phyloP scores from a whole-genome alignment of 1,284 basidiomycete genomes.

The Ganoderma leucocontextum region DNA sequence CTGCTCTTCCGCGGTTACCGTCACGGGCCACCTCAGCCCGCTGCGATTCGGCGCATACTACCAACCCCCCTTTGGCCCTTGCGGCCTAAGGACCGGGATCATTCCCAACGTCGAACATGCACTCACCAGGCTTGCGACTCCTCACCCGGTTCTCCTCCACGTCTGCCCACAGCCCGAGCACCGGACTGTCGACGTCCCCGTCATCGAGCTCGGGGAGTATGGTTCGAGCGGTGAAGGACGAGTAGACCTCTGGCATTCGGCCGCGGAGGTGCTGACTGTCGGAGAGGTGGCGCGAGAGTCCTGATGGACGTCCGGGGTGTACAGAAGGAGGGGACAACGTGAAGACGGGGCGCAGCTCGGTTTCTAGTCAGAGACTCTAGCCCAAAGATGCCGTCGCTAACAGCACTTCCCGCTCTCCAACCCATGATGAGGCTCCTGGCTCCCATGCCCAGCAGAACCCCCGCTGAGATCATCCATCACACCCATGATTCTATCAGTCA shows the following conservation, averaged over 20 bases:
- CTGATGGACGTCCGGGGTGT: constrained; percentile 27
- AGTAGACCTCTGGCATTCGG: constrained; percentile 30
- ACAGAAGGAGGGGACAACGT: constrained; percentile 31
- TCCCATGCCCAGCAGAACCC: constrained; percentile 28
- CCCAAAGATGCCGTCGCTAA: constrained; percentile 30
- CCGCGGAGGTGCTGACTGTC: constrained; percentile 21
- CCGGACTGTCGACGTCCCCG: constrained; percentile 32
- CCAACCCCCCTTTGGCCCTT: neutral
- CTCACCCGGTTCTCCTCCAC: constrained; percentile 21
- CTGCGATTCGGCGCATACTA: constrained; percentile 24
- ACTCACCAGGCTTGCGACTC: constrained; percentile 32
- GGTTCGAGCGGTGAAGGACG: constrained; percentile 24
- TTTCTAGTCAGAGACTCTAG: constrained; percentile 10
- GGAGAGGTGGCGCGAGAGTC: constrained; percentile 18
- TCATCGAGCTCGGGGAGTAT: constrained; percentile 19
- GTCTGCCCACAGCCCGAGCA: constrained; percentile 33
- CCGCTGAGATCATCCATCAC: constrained; percentile 33
- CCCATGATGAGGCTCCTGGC: constrained; percentile 23
- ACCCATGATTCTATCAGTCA: constrained; percentile 31
- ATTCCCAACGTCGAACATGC: constrained; percentile 11
- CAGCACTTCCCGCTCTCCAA: constrained; percentile 26
- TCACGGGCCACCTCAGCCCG: constrained; percentile 18
- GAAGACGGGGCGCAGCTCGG: constrained; percentile 20
- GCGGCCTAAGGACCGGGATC: constrained; percentile 6
- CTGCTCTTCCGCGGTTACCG: constrained; percentile 20